A percentile compares a stretch with the other conserved stretches of the same genome.
These are phyloP conservation scores for Emergomyces orientalis DNA, from an alignment of 2,329 filamentous ascomycete species.

Conservation along the genomic window DNA sequence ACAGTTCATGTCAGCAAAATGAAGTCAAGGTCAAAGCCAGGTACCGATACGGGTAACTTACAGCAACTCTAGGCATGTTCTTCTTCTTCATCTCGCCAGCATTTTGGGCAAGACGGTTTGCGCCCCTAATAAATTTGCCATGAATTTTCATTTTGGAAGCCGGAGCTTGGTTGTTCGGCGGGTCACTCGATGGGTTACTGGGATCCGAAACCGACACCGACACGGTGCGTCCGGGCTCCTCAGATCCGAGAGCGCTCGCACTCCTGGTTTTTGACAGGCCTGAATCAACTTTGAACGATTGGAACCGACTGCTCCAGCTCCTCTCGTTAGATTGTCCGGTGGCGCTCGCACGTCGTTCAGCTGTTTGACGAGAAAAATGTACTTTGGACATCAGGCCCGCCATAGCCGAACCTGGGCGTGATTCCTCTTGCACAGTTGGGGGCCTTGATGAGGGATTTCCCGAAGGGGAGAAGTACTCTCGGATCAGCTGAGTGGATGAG, in stretches of 20 bases:
- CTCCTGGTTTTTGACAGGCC: background rate
- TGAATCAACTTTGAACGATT: background rate
- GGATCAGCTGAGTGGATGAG: background rate
- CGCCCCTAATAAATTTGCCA: background rate
- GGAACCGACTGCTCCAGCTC: conserved; percentile 4
- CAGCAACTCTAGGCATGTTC: conserved; percentile 1
- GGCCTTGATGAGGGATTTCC: background rate
- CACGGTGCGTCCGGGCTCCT: background rate
- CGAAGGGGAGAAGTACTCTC: background rate
- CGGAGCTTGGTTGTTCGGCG: background rate
- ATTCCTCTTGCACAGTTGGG: background rate
- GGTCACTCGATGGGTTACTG: background rate
- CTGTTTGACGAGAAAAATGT: background rate
- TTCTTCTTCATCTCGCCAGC: background rate
- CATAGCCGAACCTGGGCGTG: background rate
- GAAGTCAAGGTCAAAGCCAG: background rate
- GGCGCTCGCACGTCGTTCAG: background rate
- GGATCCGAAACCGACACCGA: background rate
- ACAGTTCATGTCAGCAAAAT: background rate
- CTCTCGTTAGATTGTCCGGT: background rate
- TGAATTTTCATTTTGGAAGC: background rate
- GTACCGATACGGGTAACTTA: background rate
- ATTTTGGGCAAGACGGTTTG: background rate
- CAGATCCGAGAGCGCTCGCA: background rate
- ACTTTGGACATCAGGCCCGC: conserved; percentile 1